These are phyloP conservation scores for Geotrichum bryndzae DNA, from an alignment of 1,139 yeast genomes.

Conservation along the genomic window DNA sequence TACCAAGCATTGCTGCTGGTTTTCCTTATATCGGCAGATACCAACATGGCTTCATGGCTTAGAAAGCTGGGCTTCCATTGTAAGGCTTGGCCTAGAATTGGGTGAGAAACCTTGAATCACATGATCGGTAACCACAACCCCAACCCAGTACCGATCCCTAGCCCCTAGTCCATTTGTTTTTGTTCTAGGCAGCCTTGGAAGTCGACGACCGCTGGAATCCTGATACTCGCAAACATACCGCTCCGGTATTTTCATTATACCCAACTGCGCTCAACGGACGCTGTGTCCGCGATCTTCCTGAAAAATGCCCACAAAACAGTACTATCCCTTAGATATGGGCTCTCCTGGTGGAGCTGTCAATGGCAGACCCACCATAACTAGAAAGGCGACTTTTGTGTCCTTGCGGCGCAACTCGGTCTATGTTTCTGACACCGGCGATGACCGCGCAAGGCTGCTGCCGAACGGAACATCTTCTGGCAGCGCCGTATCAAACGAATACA, in stretches of 20 bases:
- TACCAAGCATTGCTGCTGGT: too few species aligned
- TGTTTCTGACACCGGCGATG: slow-evolving; percentile 7
- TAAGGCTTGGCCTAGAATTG: too few species aligned
- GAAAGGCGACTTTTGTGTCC: slow-evolving; percentile 7
- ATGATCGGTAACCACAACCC: too few species aligned
- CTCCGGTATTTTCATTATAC: neutral
- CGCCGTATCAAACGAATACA: neutral
- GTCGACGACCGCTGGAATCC: neutral
- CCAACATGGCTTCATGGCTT: too few species aligned
- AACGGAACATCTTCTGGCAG: neutral
- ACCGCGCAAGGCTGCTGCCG: neutral
- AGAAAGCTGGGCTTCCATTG: too few species aligned
- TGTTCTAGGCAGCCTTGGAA: neutral
- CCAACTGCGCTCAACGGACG: neutral
- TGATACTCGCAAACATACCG: neutral
- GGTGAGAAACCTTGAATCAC: too few species aligned
- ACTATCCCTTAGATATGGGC: neutral
- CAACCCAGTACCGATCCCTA: too few species aligned
- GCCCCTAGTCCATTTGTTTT: too few species aligned
- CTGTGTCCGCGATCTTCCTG: neutral
- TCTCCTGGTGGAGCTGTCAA: neutral
- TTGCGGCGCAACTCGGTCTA: slow-evolving; percentile 6
- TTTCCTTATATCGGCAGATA: too few species aligned
- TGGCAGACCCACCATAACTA: neutral
- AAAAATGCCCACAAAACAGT: neutral